These are phyloP conservation scores for Verticillium dahliae DNA, from an alignment of 2,329 filamentous ascomycete genomes.

Conservation along the genomic window DNA sequence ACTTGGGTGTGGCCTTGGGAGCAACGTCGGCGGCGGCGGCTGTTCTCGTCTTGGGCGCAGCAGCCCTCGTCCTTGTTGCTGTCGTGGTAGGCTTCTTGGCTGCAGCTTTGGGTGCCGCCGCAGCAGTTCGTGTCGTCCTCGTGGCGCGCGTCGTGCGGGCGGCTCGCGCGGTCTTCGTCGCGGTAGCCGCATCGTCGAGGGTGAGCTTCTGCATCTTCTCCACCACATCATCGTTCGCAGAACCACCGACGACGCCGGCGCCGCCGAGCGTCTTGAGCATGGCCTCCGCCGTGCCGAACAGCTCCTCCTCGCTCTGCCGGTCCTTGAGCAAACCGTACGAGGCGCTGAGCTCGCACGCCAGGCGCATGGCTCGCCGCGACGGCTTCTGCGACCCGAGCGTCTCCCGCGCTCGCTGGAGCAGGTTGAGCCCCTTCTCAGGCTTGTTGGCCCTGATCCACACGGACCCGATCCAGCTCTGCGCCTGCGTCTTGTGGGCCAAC, in stretches of 20 bases:
- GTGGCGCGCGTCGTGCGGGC: slow-evolving; percentile 10
- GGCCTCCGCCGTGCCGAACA: slow-evolving; percentile 42
- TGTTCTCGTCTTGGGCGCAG: slow-evolving; percentile 7
- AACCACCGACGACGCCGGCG: slow-evolving; percentile 2
- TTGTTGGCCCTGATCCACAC: slow-evolving; percentile 53
- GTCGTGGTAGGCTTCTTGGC: slow-evolving; percentile 6
- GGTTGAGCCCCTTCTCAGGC: slow-evolving; percentile 48
- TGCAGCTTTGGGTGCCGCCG: slow-evolving; percentile 13
- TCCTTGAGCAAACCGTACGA: slow-evolving; percentile 46
- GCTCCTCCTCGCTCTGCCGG: slow-evolving; percentile 31
- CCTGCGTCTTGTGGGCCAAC: slow-evolving; percentile 48
- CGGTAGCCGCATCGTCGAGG: slow-evolving; percentile 21
- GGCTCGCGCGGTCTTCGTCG: slow-evolving; percentile 16
- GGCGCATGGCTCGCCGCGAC: slow-evolving; percentile 34
- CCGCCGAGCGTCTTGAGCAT: slow-evolving; percentile 18
- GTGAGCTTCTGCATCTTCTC: slow-evolving; percentile 26
- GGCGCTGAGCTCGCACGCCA: slow-evolving; percentile 50
- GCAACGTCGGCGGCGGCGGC: slow-evolving; percentile 14
- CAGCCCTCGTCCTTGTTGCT: slow-evolving; percentile 4
- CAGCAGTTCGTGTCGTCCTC: slow-evolving; percentile 7
- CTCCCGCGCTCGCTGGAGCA: slow-evolving; percentile 46
- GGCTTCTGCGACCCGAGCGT: slow-evolving; percentile 35
- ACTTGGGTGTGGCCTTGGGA: slow-evolving; percentile 6
- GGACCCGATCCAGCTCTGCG: slow-evolving; percentile 46
- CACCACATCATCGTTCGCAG: slow-evolving; percentile 22